Base-by-base conservation (phyloP, 495 filamentous ascomycete genomes). In the Hypoxylon crocopeplum region DNA sequence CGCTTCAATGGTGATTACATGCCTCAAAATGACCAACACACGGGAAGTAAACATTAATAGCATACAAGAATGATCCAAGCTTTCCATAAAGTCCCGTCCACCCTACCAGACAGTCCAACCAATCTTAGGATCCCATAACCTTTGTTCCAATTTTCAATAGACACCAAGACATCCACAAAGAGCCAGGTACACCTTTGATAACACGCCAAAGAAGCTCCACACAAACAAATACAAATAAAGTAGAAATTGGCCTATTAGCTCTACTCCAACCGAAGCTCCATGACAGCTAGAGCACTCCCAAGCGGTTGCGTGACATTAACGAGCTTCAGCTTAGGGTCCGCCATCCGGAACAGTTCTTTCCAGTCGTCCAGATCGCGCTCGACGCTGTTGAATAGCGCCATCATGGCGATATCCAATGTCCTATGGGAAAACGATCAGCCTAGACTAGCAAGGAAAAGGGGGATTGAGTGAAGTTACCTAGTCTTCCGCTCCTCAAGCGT, bases 321-420 rank as follows among this genome's bases (percentile, higher is more conserved):
- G 8, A 75, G 25, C 4, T 64, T 47, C 8, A 75, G 64, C 7
- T 66, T 64, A 5, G 37, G 29, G 34, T 77, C 74, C 11, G 69
- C 62, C 37, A 55, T 51, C 13, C 51, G 27, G 33, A 77, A 69
- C 22, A 77, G 39, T 13, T 56, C 37, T 39, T 61, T 61, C 66
- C 69, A 77, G 40, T 68, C 71, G 7, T 58, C 37, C n/a, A 48
- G 27, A 12, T 63, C 64, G 10, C 73, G 67, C 56, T 77, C 74
- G 21, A 62, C 63, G 19, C 61, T 68, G 42, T 76, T 77, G 30
- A 68, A 69, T 11, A 67, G 48, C 25, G 66, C 58, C 44, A 69
- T 54, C 75, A 76, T 76, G 12, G 71, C 64, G 32, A 75, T 70
- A 53, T 77, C 75, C 20, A 62, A 41, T 15, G 73, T 64, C 34